phyloP scores from a whole-genome alignment of 176 grass and related monocot genomes.

The Olyra latifolia region DNA sequence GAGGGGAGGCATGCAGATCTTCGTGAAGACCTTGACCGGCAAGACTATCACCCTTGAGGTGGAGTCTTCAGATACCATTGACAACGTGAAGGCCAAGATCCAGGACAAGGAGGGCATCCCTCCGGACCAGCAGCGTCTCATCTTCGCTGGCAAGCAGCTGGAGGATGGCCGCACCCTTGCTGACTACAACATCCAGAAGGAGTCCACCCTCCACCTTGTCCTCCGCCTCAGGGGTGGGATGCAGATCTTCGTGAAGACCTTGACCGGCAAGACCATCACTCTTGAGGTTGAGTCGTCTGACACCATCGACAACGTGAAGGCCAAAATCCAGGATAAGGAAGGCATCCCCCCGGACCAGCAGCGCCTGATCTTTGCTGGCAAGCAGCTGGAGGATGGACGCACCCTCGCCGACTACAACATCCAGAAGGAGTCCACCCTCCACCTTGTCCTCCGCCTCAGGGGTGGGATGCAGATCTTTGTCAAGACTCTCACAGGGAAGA shows the following conservation, averaged over 20 bases:
- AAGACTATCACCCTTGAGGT: conserved; percentile 80
- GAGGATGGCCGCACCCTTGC: conserved; percentile 52
- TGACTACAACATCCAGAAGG: conserved; percentile 2
- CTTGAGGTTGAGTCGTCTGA: conserved; percentile 48
- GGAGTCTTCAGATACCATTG: conserved; percentile 38
- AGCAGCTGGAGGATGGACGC: conserved; percentile 63
- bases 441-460: conserved; percentile 51
- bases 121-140: conserved; percentile 56
- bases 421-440: conserved; percentile 70
- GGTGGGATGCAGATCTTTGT: conserved; percentile 72
- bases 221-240: not conserved
- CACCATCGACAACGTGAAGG: conserved; percentile 63
- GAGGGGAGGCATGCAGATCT: conserved; percentile 53
- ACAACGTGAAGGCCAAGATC: conserved; percentile 46
- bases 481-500: conserved; percentile 56
- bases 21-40: conserved; percentile 56
- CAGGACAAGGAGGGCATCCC: conserved; percentile 68
- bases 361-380: conserved; percentile 47
- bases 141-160: conserved; percentile 53
- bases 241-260: conserved; percentile 27
- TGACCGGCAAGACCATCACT: conserved; percentile 51
- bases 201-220: not conserved
- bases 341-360: conserved; percentile 76
- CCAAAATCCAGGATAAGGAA: conserved; percentile 82
- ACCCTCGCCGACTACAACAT: conserved; percentile 77